Percentiles rank a stretch among this genome's conserved stretches.
phyloP scores from a whole-genome alignment of 1,284 basidiomycete genomes.

The Ceratobasidium sp. region DNA sequence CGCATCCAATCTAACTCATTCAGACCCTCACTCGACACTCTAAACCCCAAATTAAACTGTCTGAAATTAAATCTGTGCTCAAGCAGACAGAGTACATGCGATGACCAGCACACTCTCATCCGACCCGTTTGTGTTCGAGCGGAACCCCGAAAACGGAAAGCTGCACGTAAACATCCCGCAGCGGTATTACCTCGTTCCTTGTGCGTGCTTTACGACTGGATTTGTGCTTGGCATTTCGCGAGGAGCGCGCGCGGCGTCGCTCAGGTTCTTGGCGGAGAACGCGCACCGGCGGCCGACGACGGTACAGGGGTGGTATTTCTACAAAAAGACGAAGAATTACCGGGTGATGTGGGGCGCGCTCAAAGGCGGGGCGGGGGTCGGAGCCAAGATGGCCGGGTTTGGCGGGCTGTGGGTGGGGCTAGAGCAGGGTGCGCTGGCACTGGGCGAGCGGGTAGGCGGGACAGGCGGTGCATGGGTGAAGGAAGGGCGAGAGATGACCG shows the following conservation, averaged over 20 bases:
- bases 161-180: constrained; percentile 53
- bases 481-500: constrained; percentile 67
- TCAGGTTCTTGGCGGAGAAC: constrained; percentile 66
- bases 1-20: not conserved
- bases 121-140: constrained; percentile 26
- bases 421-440: constrained; percentile 62
- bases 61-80: too few relatives aligned
- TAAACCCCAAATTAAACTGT: constrained; percentile 28
- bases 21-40: not conserved
- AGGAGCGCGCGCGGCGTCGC: constrained; percentile 66
- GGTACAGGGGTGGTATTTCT: constrained; percentile 88
- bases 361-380: constrained; percentile 70
- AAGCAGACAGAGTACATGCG: constrained; percentile 9
- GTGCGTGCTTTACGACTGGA: constrained; percentile 68
- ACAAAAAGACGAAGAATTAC: constrained; percentile 94
- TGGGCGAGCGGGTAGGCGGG: constrained; percentile 56
- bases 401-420: constrained; percentile 72
- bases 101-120: constrained; percentile 26
- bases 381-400: constrained; percentile 64
- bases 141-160: constrained; percentile 23
- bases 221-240: constrained; percentile 72
- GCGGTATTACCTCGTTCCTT: constrained; percentile 62
- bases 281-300: constrained; percentile 81
- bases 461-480: constrained; percentile 58
- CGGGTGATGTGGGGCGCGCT: constrained; percentile 77